Evolutionary conservation across 495 filamentous ascomycete species (phyloP).

Genomic region (Hyaloscypha finlandica): DNA sequence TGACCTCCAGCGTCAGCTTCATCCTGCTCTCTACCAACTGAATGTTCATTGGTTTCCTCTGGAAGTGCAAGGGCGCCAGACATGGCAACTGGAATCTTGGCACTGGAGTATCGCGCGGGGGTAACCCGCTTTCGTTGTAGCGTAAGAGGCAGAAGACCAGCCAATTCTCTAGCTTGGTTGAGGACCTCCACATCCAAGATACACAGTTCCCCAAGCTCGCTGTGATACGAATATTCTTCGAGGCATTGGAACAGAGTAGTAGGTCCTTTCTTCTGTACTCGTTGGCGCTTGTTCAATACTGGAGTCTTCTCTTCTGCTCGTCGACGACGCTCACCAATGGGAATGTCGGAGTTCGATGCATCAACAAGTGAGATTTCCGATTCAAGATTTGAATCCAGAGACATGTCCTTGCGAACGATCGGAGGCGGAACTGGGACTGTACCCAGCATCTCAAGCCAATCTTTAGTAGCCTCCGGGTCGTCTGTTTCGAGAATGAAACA

Average conservation of each 20-base stretch:
- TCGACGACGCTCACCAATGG: constrained; percentile 28
- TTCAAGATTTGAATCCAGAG: neutral
- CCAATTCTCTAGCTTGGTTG: constrained; percentile 25
- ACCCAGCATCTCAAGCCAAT: constrained; percentile 88
- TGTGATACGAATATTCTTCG: constrained; percentile 13
- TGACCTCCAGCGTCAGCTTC: neutral
- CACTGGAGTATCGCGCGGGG: neutral
- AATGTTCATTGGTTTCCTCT: neutral
- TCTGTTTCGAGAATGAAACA: constrained; percentile 69
- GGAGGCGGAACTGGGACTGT: constrained; percentile 10
- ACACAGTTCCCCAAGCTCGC: constrained; percentile 9
- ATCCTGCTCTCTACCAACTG: too few species aligned
- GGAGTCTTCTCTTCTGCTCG: constrained; percentile 11
- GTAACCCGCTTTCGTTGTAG: neutral
- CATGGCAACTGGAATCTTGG: neutral
- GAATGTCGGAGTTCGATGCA: constrained; percentile 14
- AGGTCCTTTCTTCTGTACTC: neutral
- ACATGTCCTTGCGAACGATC: neutral
- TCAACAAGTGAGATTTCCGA: neutral
- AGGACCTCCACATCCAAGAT: constrained; percentile 20
- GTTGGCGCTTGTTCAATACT: neutral
- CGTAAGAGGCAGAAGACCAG: constrained; percentile 3
- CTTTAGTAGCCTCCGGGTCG: constrained; percentile 71
- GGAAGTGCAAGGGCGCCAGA: constrained; percentile 3
- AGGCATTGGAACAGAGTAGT: constrained; percentile 4